Base-by-base conservation (phyloP, 2,329 filamentous ascomycete species). In the Hymenoscyphus occultus region DNA sequence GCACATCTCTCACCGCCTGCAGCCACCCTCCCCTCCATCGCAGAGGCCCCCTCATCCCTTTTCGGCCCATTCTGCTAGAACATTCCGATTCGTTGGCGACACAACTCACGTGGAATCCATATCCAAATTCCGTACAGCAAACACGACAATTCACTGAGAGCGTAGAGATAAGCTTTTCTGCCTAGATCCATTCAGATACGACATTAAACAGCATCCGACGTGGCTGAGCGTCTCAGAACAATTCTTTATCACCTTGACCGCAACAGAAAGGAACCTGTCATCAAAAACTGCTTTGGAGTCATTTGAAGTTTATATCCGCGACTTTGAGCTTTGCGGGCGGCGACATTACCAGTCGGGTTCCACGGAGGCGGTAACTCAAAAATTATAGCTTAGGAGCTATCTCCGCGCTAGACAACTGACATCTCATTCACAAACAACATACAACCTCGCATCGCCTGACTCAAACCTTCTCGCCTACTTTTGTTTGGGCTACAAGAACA, bases 1-100 rank as follows among this genome's bases (percentile, higher is more conserved):
- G 28, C 19, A 40, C 56, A 59, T 32, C 5, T 19, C 45, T 35
- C 59, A 61, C 59, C 59, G 59, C 59, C 59, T 61, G 59, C 59
- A 61, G 35, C 35, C 5, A 5, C 35, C 19, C 39, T 28, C 58
- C 39, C 58, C 39, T 45, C 58, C 42, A 42, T 13, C 45, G 16
- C 28, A 39, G 28, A 28, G 45, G 5, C 39, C 35, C 39, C 40
- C 19, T 39, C 19, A 32, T 59, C 48, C 48, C 22, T 59, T 42
- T 48, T 60, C 39, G 39, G 58, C 58, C 28, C 42, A n/a, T 32
- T 32, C n/a, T 12, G 4, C 42, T 22, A 22, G 42, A 61, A 39
- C 59, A 61, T 22, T 31, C 59, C 59, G 40, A 51, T 54, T 61
- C 45, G 40, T 19, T n/a, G 19, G 51, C 42, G 40, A 51, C 19